These are phyloP conservation scores for Beauveria sp. DNA, from an alignment of 2,329 filamentous ascomycete genomes.

Conservation along the genomic window DNA sequence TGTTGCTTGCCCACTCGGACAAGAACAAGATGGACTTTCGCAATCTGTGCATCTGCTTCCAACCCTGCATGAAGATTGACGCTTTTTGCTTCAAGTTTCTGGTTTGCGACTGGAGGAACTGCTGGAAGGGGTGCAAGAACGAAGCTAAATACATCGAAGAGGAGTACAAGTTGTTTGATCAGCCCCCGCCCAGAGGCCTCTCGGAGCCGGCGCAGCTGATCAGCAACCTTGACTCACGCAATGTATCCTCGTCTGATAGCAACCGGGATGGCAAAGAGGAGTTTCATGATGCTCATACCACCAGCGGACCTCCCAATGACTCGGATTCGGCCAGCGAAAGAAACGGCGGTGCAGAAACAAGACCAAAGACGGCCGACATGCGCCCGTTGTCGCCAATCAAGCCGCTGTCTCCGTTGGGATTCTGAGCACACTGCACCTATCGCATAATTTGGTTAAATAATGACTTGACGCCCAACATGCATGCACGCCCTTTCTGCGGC, in stretches of 20 bases:
- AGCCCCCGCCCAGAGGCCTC: slow-evolving; percentile 46
- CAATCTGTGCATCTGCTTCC: slow-evolving; percentile 94
- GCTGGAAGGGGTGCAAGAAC: slow-evolving; percentile 93
- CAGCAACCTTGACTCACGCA: slow-evolving; percentile 13
- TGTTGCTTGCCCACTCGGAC: slow-evolving; percentile 82
- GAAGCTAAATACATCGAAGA: slow-evolving; percentile 72
- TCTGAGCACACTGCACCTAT: slow-evolving; percentile 23
- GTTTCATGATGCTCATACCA: slow-evolving; percentile 25
- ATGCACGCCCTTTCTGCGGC: background rate
- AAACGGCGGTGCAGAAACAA: slow-evolving; percentile 31
- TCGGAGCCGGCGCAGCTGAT: slow-evolving; percentile 22
- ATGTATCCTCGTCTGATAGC: slow-evolving; percentile 43
- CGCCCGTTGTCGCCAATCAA: slow-evolving; percentile 52
- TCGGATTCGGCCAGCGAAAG: slow-evolving; percentile 39
- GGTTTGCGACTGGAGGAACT: slow-evolving; percentile 91
- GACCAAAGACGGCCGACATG: slow-evolving; percentile 31
- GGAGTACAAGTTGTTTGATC: slow-evolving; percentile 55
- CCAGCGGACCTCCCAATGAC: slow-evolving; percentile 30
- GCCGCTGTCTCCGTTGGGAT: slow-evolving; percentile 48
- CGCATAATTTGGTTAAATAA: background rate
- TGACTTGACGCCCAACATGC: background rate
- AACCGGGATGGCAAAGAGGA: slow-evolving; percentile 34
- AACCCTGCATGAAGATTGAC: slow-evolving; percentile 94
- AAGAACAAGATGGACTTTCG: slow-evolving; percentile 98
- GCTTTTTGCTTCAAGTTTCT: slow-evolving; percentile 92